Evolutionary conservation across 768 basidiomycete genomes (phyloP).

Genomic region (Rhizopogon sp.): DNA sequence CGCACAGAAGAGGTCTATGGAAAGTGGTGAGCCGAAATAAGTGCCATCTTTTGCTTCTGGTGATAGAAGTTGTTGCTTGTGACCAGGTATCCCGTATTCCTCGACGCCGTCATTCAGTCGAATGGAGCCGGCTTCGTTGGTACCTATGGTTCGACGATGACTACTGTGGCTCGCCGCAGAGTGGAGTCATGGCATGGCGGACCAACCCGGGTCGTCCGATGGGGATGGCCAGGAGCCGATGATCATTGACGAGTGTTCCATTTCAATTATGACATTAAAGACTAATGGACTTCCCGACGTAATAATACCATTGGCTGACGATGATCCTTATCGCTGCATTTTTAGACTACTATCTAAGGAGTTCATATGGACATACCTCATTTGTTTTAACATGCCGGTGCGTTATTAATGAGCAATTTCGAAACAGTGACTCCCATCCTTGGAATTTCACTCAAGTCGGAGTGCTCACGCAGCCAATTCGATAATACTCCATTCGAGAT

Average conservation of each 20-base stretch:
- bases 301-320: neutral
- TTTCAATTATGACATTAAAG: too few species aligned
- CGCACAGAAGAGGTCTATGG: constrained; percentile 42
- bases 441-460: neutral
- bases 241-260: constrained; percentile 34
- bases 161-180: constrained; percentile 57
- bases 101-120: constrained; percentile 72
- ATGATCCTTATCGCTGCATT: neutral
- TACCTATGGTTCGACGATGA: constrained; percentile 69
- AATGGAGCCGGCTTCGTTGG: constrained; percentile 66
- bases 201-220: constrained; percentile 44
- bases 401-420: neutral
- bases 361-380: neutral
- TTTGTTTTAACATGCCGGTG: neutral
- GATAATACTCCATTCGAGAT: neutral
- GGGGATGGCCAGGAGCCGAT: constrained; percentile 54
- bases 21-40: constrained; percentile 35
- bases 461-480: too few species aligned
- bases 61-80: neutral
- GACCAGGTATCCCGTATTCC: constrained; percentile 63
- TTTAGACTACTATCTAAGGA: neutral
- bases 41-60: neutral
- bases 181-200: constrained; percentile 66
- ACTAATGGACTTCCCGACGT: neutral
- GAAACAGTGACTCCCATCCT: neutral